Base-by-base conservation (phyloP, 495 filamentous ascomycete species). In the Lophium mytilinum region DNA sequence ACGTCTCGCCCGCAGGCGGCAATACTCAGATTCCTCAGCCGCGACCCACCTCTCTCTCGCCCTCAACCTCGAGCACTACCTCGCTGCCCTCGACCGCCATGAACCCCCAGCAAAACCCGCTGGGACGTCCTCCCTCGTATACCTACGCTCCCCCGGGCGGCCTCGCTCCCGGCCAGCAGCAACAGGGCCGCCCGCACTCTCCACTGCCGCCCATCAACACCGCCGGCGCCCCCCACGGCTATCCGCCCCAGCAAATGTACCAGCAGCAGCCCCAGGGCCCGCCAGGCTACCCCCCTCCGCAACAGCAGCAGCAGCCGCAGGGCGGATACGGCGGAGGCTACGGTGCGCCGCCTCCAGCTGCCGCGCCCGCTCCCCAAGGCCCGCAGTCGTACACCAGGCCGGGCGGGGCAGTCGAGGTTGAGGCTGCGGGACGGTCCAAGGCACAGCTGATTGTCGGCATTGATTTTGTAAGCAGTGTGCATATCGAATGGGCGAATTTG, bases 381-480 rank as follows among this genome's bases (percentile, higher is more conserved):
- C 53, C 55, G 17, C 49, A 50, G 15, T 47, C 48, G 21, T 66
- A 63, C 55, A 45, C 50, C 19, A 40, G 63, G 15, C 63, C 63
- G 18, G 74, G 79, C 49, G 24, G 24, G 24, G 81, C 81, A 52
- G 86, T 85, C 37, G 94, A 96, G 70, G 87, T 96, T 21, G 90
- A 96, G 63, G 90, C 87, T 30, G 86, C 83, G 53, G 88, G 87
- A 65, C 80, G 88, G 66, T 87, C 81, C 68, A 89, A 88, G 70
- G 83, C 86, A 18, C 85, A 88, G 75, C 74, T 89, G 58, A 89
- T 89, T 66, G 85, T 89, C 53, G 85, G 85, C 53, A 89, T 89
- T 66, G 85, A 89, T 66, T 89, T 89, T 75, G 86, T 89, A 73
- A 68, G 86, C 76, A n/a, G 34, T 50, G 10, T 7, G 12, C n/a